Conservation (phyloP, 345 rosid genomes). For the Excoecaria agallocha region DNA sequence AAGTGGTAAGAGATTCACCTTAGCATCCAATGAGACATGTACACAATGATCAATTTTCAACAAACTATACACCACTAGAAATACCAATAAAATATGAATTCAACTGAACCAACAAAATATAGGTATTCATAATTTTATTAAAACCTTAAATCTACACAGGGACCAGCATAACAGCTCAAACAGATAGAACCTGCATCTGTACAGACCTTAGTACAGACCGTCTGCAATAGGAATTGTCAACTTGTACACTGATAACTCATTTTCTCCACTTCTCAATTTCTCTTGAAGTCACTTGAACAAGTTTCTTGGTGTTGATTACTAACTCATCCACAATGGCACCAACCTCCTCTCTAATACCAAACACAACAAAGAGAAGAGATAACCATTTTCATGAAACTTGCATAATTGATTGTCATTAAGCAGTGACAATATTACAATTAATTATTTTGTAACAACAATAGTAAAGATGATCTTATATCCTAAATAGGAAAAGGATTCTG, state of each 20-base stretch:
- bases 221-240: not conserved
- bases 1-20: not conserved
- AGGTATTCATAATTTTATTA: not conserved
- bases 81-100: not conserved
- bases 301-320: slow-evolving; percentile 57
- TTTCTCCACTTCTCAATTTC: slow-evolving; percentile 88
- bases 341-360: slow-evolving; percentile 54
- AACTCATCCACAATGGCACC: slow-evolving; percentile 62
- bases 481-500: no score
- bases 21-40: not conserved
- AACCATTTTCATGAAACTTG: not conserved
- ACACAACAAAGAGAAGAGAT: not conserved
- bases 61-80: no score
- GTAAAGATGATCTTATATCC: no score
- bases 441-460: no score
- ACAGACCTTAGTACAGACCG: no score
- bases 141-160: not conserved
- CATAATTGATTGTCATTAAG: no score
- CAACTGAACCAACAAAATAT: not conserved
- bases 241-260: slow-evolving; percentile 24
- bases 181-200: no score
- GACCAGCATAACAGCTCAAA: not conserved
- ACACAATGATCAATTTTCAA: no score
- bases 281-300: slow-evolving; percentile 56
- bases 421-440: no score